A percentile compares a stretch with the other conserved stretches of the same genome.
These are phyloP conservation scores for Botrytis byssoidea DNA, from an alignment of 2,329 filamentous ascomycete species.

Conservation along the genomic window DNA sequence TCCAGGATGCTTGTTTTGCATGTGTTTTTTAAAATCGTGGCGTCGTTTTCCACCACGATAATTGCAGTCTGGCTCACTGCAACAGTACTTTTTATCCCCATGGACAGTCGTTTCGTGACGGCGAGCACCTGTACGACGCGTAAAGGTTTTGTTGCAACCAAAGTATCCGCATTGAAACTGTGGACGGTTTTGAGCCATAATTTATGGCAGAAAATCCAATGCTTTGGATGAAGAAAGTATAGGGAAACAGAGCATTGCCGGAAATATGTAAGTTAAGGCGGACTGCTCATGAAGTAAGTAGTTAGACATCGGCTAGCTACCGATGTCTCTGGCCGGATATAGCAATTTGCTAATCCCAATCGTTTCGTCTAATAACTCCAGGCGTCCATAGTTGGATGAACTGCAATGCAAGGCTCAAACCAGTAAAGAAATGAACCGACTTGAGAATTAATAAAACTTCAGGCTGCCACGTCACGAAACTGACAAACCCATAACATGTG, in stretches of 20 bases:
- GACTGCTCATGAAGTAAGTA: background rate
- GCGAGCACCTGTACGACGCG: slow-evolving; percentile 17
- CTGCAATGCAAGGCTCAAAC: slow-evolving; percentile 9
- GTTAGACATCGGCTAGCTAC: background rate
- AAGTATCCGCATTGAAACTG: slow-evolving; percentile 14
- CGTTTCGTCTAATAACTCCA: background rate
- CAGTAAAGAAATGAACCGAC: background rate
- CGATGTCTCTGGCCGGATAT: background rate
- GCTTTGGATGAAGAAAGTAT: slow-evolving; percentile 19
- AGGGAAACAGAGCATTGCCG: background rate
- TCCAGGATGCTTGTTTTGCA: slow-evolving; percentile 19
- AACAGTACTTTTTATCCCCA: slow-evolving; percentile 17
- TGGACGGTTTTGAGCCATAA: background rate
- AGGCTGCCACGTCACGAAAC: slow-evolving; percentile 15
- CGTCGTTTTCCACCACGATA: slow-evolving; percentile 19
- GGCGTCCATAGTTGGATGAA: background rate
- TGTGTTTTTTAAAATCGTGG: slow-evolving; percentile 17
- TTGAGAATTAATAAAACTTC: slow-evolving; percentile 8
- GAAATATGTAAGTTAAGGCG: slow-evolving; percentile 8
- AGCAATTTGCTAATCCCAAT: background rate
- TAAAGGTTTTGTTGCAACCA: slow-evolving; percentile 20
- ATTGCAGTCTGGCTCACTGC: slow-evolving; percentile 18
- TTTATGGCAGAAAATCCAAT: slow-evolving; percentile 2
- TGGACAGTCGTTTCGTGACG: slow-evolving; percentile 18
- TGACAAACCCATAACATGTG: background rate